Evolutionary conservation across 257 asterid genomes (phyloP), one percentile per base, ranked within the genome.

Genomic region (Gentiana dahurica): DNA sequence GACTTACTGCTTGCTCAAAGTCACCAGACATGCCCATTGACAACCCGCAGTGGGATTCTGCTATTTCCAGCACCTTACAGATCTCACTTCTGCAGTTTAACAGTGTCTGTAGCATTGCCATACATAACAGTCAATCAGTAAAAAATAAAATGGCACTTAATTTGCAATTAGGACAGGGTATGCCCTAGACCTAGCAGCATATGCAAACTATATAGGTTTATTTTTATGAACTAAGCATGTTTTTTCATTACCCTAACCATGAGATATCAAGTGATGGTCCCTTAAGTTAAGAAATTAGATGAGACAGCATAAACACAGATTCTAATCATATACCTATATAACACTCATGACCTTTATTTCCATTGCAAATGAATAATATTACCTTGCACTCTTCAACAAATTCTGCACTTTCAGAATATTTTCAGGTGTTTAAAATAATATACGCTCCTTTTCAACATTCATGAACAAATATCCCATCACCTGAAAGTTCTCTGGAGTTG

Each of bases 1-100:
- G 50, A 13, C 80, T 68, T 65, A 88, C 95, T 71, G 97, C 97
- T 73, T 75, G 83, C 70, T 85, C 97, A 54, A 85, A 88, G 73
- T 88, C 97, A 64, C 80, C 79, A 39, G 97, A 88, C 97, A 88
- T 88, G 78, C 97, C 97, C 95, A 88, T 88, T 64, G 97, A 88
- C 39, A 85, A 62, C 79, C 81, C 97, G 54, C 91, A 85, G 54
- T 72, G 79, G 47, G 78, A 69, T 66, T 79, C 94, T 15, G 66
- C 50, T 58, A 83, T 65, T 53, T 81, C 97, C 8, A 88, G 85
- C 44, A 77, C 91, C 70, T 76, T 77, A 83, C 94, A 83, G 4
- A 81, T 81, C 74, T 85, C 83, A 53, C 76, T 64, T 79, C 97
- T 88, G 70, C 95, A 88, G 67, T 72, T 78, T 53, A 71, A 65